Evolutionary conservation across 2,329 filamentous ascomycete genomes (phyloP).

Genomic region (Pyrenophora graminea): DNA sequence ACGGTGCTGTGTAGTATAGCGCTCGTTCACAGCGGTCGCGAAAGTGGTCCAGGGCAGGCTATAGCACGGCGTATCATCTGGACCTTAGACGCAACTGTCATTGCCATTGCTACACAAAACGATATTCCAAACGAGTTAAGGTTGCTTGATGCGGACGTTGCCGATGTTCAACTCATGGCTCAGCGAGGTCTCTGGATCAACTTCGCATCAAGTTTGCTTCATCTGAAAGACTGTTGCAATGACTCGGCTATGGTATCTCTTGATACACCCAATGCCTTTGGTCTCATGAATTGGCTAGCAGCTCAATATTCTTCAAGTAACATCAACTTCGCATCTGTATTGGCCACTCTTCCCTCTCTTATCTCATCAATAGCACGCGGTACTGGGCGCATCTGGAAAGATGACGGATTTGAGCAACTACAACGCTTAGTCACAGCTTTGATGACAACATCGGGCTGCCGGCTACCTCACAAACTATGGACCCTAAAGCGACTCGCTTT

Average conservation of each 20-base stretch:
- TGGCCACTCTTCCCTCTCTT: constrained; percentile 35
- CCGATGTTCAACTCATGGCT: constrained; percentile 35
- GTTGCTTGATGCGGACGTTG: constrained; percentile 25
- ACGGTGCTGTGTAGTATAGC: constrained; percentile 42
- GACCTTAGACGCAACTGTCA: constrained; percentile 30
- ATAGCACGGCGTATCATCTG: constrained; percentile 26
- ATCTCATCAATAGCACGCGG: constrained; percentile 41
- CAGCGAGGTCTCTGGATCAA: constrained; percentile 36
- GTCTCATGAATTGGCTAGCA: constrained; percentile 27
- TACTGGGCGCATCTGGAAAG: constrained; percentile 41
- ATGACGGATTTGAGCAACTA: constrained; percentile 42
- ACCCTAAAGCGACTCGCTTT: constrained; percentile 45
- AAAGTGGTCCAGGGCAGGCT: constrained; percentile 18
- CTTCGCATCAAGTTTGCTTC: constrained; percentile 32
- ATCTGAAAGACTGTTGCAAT: constrained; percentile 21
- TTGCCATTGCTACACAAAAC: constrained; percentile 30
- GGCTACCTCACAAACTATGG: constrained; percentile 39
- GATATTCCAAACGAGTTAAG: constrained; percentile 31
- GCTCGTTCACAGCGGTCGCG: constrained; percentile 28
- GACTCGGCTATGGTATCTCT: constrained; percentile 10
- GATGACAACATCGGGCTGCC: constrained; percentile 25
- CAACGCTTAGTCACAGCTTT: constrained; percentile 37
- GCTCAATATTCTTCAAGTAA: constrained; percentile 28
- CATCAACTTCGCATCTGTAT: constrained; percentile 25
- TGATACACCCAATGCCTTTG: constrained; percentile 13